phyloP scores from a whole-genome alignment of 2,329 filamentous ascomycete species.

The Corniculantispora saksenae region DNA sequence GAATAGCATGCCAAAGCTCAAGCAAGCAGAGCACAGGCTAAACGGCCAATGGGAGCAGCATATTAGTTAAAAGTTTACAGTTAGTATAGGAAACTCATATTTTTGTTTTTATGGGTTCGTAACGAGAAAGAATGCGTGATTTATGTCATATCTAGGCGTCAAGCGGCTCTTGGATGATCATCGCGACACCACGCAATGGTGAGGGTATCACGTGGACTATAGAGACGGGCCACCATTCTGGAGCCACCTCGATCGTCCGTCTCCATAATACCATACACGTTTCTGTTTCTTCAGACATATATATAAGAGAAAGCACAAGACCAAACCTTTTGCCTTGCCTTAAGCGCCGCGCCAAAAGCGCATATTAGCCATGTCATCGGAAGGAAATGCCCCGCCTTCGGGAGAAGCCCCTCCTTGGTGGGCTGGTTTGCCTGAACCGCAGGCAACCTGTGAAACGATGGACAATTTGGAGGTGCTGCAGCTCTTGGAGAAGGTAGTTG shows the following conservation, averaged over 20 bases:
- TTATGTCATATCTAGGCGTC: no score
- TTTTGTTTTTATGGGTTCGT: no score
- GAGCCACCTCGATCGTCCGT: neutral
- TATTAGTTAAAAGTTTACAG: no score
- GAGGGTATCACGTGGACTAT: slow-evolving; percentile 3
- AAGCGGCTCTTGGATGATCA: no score
- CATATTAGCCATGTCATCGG: slow-evolving; percentile 2
- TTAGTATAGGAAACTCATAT: no score
- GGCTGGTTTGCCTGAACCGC: slow-evolving; percentile 45
- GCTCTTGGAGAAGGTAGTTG: slow-evolving; percentile 40
- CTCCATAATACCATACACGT: neutral
- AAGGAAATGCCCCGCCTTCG: slow-evolving; percentile 12
- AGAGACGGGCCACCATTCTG: neutral
- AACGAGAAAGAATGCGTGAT: no score
- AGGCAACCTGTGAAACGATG: slow-evolving; percentile 38
- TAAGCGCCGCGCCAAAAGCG: no score
- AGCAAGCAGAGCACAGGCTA: no score
- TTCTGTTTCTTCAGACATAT: neutral
- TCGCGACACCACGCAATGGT: neutral
- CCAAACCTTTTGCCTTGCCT: no score
- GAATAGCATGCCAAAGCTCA: no score
- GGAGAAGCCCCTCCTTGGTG: slow-evolving; percentile 37
- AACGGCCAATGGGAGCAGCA: no score
- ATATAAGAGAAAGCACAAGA: no score
- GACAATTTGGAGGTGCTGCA: slow-evolving; percentile 42